Conservation (phyloP, 2,329 filamentous ascomycete genomes). For the Colletotrichum sp. region DNA sequence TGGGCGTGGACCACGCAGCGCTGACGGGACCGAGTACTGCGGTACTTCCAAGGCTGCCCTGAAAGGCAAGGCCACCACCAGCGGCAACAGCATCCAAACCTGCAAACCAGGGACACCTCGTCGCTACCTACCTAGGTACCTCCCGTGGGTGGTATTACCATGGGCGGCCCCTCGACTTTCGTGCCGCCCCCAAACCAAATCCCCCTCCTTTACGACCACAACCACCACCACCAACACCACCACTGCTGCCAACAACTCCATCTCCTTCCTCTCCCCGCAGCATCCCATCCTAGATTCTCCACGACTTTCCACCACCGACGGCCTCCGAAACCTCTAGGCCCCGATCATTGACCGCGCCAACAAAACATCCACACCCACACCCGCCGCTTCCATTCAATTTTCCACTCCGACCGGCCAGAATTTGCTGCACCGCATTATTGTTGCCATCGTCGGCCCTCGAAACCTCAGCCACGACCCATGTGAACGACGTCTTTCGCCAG, state of each 20-base stretch:
- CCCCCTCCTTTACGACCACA: constrained; percentile 2
- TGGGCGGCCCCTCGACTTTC: not conserved
- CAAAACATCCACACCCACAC: not conserved
- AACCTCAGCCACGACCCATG: not conserved
- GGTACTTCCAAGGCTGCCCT: no score
- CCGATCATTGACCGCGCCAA: not conserved
- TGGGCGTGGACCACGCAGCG: not conserved
- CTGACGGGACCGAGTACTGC: not conserved
- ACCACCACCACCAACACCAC: not conserved
- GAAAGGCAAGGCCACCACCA: not conserved
- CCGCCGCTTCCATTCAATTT: not conserved
- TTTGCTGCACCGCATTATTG: not conserved
- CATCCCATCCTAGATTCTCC: not conserved
- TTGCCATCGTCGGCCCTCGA: not conserved
- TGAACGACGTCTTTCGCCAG: not conserved
- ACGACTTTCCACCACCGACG: constrained; percentile 5
- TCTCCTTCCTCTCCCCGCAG: constrained; percentile 10
- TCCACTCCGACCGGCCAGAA: not conserved
- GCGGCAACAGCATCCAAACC: not conserved
- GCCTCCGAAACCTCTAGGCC: not conserved
- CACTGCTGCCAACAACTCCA: not conserved
- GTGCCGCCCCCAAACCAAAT: not conserved
- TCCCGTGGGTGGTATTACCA: not conserved
- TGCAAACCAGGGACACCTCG: not conserved
- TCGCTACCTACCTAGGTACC: not conserved